A percentile compares a stretch with the other conserved stretches of the same genome.
These are phyloP conservation scores for Orbilia ellipsospora DNA, from an alignment of 2,329 filamentous ascomycete genomes.

Conservation along the genomic window DNA sequence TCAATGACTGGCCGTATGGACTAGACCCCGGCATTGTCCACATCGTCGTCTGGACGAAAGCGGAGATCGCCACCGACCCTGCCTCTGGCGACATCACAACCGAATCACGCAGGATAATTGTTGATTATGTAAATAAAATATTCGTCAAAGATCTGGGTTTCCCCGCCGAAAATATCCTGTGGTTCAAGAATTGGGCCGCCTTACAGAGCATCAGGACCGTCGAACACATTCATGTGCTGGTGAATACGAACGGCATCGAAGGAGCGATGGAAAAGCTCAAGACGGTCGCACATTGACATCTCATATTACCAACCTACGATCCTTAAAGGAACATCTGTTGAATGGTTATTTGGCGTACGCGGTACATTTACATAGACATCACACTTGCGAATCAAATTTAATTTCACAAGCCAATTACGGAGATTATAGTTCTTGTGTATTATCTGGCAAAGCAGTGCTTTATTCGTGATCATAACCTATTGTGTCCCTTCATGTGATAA, in stretches of 20 bases:
- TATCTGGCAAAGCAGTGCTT: constrained; percentile 53
- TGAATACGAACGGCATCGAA: constrained; percentile 61
- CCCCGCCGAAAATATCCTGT: constrained; percentile 70
- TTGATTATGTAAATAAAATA: constrained; percentile 74
- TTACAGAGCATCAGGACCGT: constrained; percentile 87
- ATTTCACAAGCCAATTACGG: not conserved
- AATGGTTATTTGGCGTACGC: no score
- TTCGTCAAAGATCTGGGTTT: constrained; percentile 70
- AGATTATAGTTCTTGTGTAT: constrained; percentile 10
- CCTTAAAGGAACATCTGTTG: no score
- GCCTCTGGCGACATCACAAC: constrained; percentile 73
- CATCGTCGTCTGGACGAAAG: constrained; percentile 93
- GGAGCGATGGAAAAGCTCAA: constrained; percentile 68
- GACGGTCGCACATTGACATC: constrained; percentile 68
- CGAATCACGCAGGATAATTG: constrained; percentile 72
- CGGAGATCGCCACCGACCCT: constrained; percentile 76
- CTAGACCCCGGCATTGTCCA: constrained; percentile 73
- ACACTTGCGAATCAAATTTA: constrained; percentile 3
- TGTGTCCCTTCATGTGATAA: constrained; percentile 47
- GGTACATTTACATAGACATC: constrained; percentile 10
- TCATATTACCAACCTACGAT: not conserved
- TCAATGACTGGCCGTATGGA: constrained; percentile 96
- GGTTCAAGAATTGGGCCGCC: constrained; percentile 92
- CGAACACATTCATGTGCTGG: constrained; percentile 89
- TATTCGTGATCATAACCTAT: constrained; percentile 55